Conservation (phyloP, 352 stramenopile genomes). For the Globisporangium radiosum region DNA sequence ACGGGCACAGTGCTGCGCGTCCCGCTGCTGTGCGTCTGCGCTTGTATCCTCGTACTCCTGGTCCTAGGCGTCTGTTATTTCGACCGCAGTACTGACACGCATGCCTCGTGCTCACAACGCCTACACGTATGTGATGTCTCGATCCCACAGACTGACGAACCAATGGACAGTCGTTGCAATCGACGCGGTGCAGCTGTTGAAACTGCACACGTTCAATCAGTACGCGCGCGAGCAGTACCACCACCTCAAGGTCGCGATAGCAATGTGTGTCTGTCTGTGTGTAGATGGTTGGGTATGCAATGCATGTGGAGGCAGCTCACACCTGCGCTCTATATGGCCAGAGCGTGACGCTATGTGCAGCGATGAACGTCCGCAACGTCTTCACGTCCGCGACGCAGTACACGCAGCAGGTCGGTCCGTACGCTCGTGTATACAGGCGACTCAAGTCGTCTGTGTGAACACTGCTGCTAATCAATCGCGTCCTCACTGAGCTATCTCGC, state of each 20-base stretch:
- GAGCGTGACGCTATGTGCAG: conserved; percentile 55
- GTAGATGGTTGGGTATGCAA: not conserved
- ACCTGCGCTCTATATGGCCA: conserved; percentile 2
- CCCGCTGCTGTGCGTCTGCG: conserved; percentile 24
- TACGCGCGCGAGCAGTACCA: conserved; percentile 54
- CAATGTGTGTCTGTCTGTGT: not conserved
- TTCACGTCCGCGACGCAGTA: conserved; percentile 50
- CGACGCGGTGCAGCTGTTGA: conserved; percentile 55
- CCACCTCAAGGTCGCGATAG: conserved; percentile 36
- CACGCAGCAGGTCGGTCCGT: conserved; percentile 21
- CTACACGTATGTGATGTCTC: not conserved
- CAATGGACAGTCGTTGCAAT: conserved; percentile 62
- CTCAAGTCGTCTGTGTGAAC: not conserved
- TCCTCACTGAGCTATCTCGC: not conserved
- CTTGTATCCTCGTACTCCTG: not conserved
- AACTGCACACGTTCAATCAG: conserved; percentile 63
- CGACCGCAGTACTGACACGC: not conserved
- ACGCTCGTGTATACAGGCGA: not conserved
- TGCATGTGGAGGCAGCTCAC: no score
- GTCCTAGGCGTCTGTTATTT: no score
- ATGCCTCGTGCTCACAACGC: not conserved
- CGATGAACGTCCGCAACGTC: conserved; percentile 62
- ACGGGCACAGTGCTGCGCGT: conserved; percentile 55
- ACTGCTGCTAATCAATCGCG: not conserved
- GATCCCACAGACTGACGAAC: conserved; percentile 24